Evolutionary conservation across 78 protist genomes (phyloP), one percentile per base, ranked within the genome.

Genomic region (Dictyostelium purpureum): DNA sequence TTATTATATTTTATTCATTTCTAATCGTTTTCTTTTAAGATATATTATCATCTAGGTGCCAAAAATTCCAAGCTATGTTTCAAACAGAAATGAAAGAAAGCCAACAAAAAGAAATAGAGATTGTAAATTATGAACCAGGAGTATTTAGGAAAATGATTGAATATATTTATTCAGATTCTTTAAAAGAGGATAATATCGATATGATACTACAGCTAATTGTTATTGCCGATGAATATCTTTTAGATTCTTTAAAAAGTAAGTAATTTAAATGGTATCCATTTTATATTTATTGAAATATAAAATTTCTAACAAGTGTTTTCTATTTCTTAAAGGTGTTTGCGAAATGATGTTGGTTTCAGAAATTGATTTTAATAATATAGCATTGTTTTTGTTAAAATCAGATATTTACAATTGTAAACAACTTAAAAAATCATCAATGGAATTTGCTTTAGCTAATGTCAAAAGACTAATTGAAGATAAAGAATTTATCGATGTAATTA

Each of bases 131-230:
- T 31, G 54, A 56, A 42, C 54, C 92, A 21, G 11, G 43, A n/a
- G 82, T 85, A n/a, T 85, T 85, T 73, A 85, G 71, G 61, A 85
- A 85, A 47, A 74, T 85, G 82, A 49, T 85, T 31, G 92, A 85
- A 47, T 85, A 85, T 73, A 18, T 85, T 18, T 85, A 85, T 42
- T 26, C 77, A 11, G 92, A 85, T 18, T 21, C 28, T 19, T 31
- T 85, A 31, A 59, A 70, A 31, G 82, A 85, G 10, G 92, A 57
- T 70, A 42, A 73, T 43, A 61, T 73, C 0, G 92, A 85, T 6
- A 74, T 73, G 80, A 33, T 85, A 3, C 47, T 85, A 31, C 65
- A 73, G 45, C n/a, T 85, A 31, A 73, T 85, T 12, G 33, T 85
- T n/a, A 85, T 85, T 31, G 92, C 92, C 0, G 92, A 85, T 61